Percentiles rank a stretch among this genome's conserved stretches.
phyloP scores from a whole-genome alignment of 768 basidiomycete genomes.

The Naganishia friedmannii region DNA sequence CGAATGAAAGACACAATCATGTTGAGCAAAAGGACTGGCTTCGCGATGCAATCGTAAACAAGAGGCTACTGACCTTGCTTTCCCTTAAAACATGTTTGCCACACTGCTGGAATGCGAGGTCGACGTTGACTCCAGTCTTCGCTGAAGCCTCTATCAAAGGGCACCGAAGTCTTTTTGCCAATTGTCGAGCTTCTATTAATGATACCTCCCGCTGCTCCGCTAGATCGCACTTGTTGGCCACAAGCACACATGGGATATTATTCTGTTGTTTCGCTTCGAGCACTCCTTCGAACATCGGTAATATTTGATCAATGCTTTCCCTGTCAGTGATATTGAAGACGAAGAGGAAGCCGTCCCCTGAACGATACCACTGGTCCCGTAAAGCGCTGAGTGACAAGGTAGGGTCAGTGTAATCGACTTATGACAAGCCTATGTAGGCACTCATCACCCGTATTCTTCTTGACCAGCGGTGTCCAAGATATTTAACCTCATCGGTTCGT shows the following conservation, averaged over 20 bases:
- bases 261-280: conserved; percentile 55
- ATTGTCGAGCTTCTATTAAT: conserved; percentile 45
- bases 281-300: conserved; percentile 55
- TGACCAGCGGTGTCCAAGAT: conserved; percentile 59
- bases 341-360: conserved; percentile 57
- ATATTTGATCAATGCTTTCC: conserved; percentile 56
- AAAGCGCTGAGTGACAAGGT: conserved; percentile 36
- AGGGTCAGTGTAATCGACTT: too few species aligned
- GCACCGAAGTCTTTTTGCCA: conserved; percentile 50
- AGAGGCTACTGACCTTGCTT: conserved; percentile 50
- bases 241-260: conserved; percentile 55
- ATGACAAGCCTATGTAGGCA: not conserved
- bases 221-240: conserved; percentile 55
- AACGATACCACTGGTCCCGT: conserved; percentile 52
- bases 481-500: conserved; percentile 56
- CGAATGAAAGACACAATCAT: too few species aligned
- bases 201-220: conserved; percentile 37
- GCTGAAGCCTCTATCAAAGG: conserved; percentile 57
- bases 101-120: conserved; percentile 55
- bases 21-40: too few species aligned
- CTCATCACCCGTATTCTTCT: conserved; percentile 44
- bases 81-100: conserved; percentile 54
- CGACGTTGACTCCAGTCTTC: conserved; percentile 56
- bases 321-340: conserved; percentile 57
- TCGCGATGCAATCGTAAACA: not conserved